Conservation (phyloP, 768 basidiomycete species). For the Termitomyces sp. region DNA sequence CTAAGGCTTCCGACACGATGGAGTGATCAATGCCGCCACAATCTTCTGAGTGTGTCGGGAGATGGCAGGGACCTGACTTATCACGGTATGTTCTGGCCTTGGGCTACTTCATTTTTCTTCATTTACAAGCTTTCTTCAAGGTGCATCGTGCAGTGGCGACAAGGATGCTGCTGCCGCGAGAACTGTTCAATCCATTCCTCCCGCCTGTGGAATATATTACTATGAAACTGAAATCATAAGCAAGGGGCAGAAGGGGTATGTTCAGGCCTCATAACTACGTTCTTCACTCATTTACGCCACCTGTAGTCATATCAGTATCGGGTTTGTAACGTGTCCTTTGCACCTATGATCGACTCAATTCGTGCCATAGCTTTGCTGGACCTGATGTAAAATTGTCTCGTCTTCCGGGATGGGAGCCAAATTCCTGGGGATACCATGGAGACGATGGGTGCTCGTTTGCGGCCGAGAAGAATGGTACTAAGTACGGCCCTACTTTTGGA, state of each 20-base stretch:
- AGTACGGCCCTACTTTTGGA: constrained; percentile 77
- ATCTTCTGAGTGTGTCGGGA: constrained; percentile 51
- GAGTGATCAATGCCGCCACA: constrained; percentile 63
- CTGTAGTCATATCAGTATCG: constrained; percentile 71
- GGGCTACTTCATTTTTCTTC: background rate
- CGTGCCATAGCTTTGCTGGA: constrained; percentile 53
- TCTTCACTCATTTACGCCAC: constrained; percentile 13
- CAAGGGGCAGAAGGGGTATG: constrained; percentile 77
- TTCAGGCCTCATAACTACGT: constrained; percentile 8
- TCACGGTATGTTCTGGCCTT: constrained; percentile 39
- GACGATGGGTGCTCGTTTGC: constrained; percentile 81
- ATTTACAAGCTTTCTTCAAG: constrained; percentile 20
- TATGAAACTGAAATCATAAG: constrained; percentile 85
- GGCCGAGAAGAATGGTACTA: constrained; percentile 61
- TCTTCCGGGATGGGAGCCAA: constrained; percentile 80
- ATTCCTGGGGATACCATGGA: constrained; percentile 92
- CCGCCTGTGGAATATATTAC: constrained; percentile 89
- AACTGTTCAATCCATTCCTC: constrained; percentile 71
- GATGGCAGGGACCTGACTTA: constrained; percentile 75
- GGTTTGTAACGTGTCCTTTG: constrained; percentile 38
- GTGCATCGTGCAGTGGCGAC: constrained; percentile 53
- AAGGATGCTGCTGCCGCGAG: constrained; percentile 83
- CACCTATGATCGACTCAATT: constrained; percentile 1
- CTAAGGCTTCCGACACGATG: constrained; percentile 71
- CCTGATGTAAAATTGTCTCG: constrained; percentile 61